Conservation (phyloP, 2,329 filamentous ascomycete species). For the Neonectria faginata region DNA sequence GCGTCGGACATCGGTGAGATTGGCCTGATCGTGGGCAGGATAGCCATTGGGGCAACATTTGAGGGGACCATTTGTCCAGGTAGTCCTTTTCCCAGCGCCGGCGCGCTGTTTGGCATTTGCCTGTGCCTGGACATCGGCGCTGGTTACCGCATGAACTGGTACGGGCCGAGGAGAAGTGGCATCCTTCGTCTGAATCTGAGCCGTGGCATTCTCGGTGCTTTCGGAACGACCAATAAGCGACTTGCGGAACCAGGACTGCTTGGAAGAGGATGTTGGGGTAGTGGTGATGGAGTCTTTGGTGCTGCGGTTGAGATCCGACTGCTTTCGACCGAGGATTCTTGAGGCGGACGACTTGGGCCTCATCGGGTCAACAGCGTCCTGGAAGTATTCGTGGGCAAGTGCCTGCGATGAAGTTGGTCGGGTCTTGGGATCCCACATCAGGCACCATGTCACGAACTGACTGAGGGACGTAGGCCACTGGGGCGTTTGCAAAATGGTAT, state of each 20-base stretch:
- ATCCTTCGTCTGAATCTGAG: slow-evolving; percentile 62
- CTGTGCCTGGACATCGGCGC: slow-evolving; percentile 51
- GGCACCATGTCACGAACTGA: slow-evolving; percentile 96
- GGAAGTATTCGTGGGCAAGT: slow-evolving; percentile 94
- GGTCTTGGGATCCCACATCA: slow-evolving; percentile 97
- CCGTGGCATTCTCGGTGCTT: slow-evolving; percentile 69
- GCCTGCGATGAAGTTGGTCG: slow-evolving; percentile 93
- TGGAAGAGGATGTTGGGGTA: slow-evolving; percentile 76
- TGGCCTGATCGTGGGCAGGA: slow-evolving; percentile 91
- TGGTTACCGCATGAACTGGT: slow-evolving; percentile 56
- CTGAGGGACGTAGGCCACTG: slow-evolving; percentile 91
- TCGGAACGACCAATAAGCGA: slow-evolving; percentile 88
- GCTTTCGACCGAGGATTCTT: slow-evolving; percentile 86
- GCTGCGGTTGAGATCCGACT: slow-evolving; percentile 81
- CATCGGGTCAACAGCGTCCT: slow-evolving; percentile 90
- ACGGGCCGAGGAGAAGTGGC: slow-evolving; percentile 57
- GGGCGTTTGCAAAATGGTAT: slow-evolving; percentile 88
- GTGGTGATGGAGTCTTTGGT: slow-evolving; percentile 68
- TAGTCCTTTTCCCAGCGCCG: slow-evolving; percentile 82
- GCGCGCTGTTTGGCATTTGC: slow-evolving; percentile 51
- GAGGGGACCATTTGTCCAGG: slow-evolving; percentile 87
- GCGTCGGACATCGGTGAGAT: slow-evolving; percentile 97
- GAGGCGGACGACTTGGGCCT: slow-evolving; percentile 92
- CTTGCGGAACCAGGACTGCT: slow-evolving; percentile 97
- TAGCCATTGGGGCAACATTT: slow-evolving; percentile 91